A percentile compares a stretch with the other conserved stretches of the same genome.
Conservation (phyloP, 352 stramenopile genomes). For the Aphanomyces invadans region DNA sequence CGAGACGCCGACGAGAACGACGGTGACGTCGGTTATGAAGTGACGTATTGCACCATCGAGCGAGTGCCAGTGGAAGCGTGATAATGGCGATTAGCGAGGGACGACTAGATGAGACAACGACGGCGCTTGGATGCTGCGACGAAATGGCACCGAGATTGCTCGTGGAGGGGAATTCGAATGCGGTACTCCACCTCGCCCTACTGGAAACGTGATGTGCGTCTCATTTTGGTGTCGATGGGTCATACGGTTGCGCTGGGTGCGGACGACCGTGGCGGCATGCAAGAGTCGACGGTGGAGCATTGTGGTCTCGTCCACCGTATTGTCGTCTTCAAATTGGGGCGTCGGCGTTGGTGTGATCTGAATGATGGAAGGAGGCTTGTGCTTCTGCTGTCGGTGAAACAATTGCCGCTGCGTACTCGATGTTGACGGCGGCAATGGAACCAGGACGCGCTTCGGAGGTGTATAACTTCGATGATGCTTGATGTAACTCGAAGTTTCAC, state of each 20-base stretch:
- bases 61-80: background rate
- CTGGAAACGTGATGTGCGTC: too few relatives aligned
- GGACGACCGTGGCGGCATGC: background rate
- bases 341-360: too few relatives aligned
- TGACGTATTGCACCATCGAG: constrained; percentile 1
- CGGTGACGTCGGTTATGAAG: constrained; percentile 10
- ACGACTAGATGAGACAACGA: background rate
- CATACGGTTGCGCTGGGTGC: too few relatives aligned
- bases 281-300: constrained; percentile 5
- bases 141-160: background rate
- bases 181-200: too few relatives aligned
- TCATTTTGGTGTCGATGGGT: too few relatives aligned
- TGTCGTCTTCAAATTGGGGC: background rate
- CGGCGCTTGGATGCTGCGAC: background rate
- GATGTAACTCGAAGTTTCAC: background rate
- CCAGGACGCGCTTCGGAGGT: background rate
- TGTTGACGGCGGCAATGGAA: background rate
- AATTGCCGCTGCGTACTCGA: background rate
- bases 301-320: background rate
- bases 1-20: constrained; percentile 13
- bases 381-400: background rate
- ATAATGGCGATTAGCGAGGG: background rate
- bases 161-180: background rate
- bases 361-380: background rate
- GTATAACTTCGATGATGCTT: background rate